Base-by-base conservation (phyloP, 768 basidiomycete genomes). In the Termitomyces sp. region DNA sequence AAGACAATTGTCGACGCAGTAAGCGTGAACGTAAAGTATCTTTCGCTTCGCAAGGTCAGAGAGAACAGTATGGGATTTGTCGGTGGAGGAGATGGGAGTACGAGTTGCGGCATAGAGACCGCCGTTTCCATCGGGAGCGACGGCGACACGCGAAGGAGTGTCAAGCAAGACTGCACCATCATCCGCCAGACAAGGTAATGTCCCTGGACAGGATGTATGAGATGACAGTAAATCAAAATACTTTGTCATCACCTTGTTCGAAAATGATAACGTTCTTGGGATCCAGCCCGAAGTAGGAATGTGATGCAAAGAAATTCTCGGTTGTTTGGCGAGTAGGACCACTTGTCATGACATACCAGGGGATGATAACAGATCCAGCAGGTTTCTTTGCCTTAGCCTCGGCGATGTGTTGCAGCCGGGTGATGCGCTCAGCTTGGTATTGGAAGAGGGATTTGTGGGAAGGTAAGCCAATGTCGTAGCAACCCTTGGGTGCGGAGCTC, bases 321-420 rank as follows among this genome's bases (percentile, higher is more conserved):
- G 97, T 98, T 36, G 88, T 90, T 41, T 73, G 77, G 62, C 94
- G 84, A 36, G 97, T 99, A 39, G 96, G 97, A 24, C 95, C 95
- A 68, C 92, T 94, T 56, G 96, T 98, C 97, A 99, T 99, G 67
- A 99, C 86, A 75, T 98, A 98, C 97, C 97, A 98, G 37, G 92
- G 92, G 56, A 98, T 84, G 53, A 83, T 71, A 54, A 92, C 90
- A 1, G 83, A 81, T 50, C 81, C 84, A 18, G 73, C 68, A 16
- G 81, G 72, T 65, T 85, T 85, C 39, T 72, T 68, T 50, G 65
- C 69, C 60, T 82, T 75, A 37, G 79, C 68, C 69, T 84, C 86
- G 0, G 93, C 94, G 53, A 96, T 70, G 33, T 75, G 75, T 72
- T 96, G 91, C 56, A 99, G 75, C 57, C 90, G 85, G 58, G 81